A percentile compares a stretch with the other conserved stretches of the same genome.
phyloP scores from a whole-genome alignment of 352 stramenopile genomes.

The Peronospora destructor region DNA sequence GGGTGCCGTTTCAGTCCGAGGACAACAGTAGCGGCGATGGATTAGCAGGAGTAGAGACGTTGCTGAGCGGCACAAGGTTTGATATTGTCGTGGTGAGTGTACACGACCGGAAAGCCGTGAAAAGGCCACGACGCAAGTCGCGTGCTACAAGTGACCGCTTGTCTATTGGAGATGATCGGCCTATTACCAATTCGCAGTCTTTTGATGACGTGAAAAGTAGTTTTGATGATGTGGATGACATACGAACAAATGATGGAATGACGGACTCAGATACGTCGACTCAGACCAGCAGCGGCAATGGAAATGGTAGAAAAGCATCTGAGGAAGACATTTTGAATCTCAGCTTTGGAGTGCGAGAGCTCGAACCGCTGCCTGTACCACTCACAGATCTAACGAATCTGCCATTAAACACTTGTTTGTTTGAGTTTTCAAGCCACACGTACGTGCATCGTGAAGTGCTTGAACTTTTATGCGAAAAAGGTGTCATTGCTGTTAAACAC shows the following conservation, averaged over 20 bases:
- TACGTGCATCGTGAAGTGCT: conserved; percentile 69
- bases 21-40: conserved; percentile 24
- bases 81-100: conserved; percentile 64
- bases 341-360: conserved; percentile 57
- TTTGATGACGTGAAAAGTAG: conserved; percentile 31
- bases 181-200: conserved; percentile 37
- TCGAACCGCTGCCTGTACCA: conserved; percentile 55
- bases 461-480: conserved; percentile 57
- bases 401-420: conserved; percentile 75
- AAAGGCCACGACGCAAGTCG: conserved; percentile 45
- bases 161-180: conserved; percentile 39
- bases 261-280: conserved; percentile 23
- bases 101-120: conserved; percentile 36
- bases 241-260: conserved; percentile 20
- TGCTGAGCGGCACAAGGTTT: conserved; percentile 51
- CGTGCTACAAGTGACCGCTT: conserved; percentile 32
- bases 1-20: conserved; percentile 68
- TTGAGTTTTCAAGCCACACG: conserved; percentile 59
- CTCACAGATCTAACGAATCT: conserved; percentile 60
- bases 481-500: conserved; percentile 58
- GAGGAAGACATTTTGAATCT: conserved; percentile 58
- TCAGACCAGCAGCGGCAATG: conserved; percentile 7
- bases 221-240: conserved; percentile 32
- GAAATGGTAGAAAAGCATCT: conserved; percentile 10
- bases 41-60: conserved; percentile 25